Base-by-base conservation (phyloP, 352 stramenopile genomes). In the Halophytophthora polymorphica region DNA sequence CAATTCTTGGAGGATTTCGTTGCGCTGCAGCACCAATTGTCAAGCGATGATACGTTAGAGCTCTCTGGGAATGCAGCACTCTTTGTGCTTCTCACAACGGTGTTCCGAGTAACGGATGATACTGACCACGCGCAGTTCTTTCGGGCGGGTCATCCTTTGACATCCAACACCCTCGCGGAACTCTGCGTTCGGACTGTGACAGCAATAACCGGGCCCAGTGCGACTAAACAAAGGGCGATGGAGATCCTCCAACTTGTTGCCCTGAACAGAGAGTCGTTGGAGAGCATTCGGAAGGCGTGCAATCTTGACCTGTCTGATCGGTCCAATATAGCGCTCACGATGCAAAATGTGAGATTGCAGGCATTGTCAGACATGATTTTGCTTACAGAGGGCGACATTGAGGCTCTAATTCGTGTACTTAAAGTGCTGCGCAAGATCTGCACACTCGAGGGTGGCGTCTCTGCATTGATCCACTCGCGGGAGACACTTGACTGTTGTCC, bases 321-420 rank as follows among this genome's bases (percentile, higher is more conserved):
- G 11, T 37, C 6, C 2, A n/a, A 31, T 7, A 14, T 15, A n/a
- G 29, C 33, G 7, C 11, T 19, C 6, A 12, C 15, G 17, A 50
- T 41, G 35, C 21, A 14, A 13, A 35, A 22, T 18, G 23, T 45
- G 17, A 23, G 47, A 18, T 34, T 64, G 35, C 15, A 34, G 21
- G 50, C 43, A 17, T 13, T 64, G 23, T 64, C 56, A 7, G 56
- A 64, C 10, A 42, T 64, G 50, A 28, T 64, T 19, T 37, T 64
- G 31, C 56, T 55, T 8, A 60, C 44, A 47, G 31, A 43, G 34
- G n/a, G 34, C 18, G 37, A 37, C 22, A 17, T 56, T 21, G 6
- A 14, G n/a, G 37, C 31, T 38, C 56, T 64, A 3, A 18, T 29
- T 29, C 15, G 33, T 1, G 53, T 51, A 6, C 18, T 64, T 13